A percentile compares a stretch with the other conserved stretches of the same genome.
These are phyloP conservation scores for Platismatia glauca DNA, from an alignment of 495 filamentous ascomycete species.

Conservation along the genomic window DNA sequence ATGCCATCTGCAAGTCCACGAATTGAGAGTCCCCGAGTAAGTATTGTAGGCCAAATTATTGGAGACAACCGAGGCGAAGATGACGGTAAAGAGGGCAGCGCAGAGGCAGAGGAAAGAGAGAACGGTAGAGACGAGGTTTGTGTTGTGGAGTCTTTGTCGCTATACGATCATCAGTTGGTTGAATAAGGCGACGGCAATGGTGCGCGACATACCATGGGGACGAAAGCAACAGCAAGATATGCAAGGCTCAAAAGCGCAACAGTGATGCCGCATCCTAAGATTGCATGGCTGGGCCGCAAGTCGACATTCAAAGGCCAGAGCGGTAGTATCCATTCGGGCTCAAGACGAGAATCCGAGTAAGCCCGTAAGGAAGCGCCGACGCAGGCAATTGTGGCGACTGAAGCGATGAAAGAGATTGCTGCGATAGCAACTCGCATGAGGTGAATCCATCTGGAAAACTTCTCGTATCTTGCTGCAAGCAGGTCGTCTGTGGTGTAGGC, in stretches of 20 bases:
- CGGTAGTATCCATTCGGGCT: conserved; percentile 33
- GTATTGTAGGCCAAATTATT: conserved; percentile 32
- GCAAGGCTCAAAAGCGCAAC: conserved; percentile 33
- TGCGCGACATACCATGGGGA: conserved; percentile 35
- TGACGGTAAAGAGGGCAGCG: conserved; percentile 33
- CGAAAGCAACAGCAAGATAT: conserved; percentile 35
- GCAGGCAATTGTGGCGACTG: conserved; percentile 36
- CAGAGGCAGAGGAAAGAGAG: conserved; percentile 34
- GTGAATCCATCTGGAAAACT: conserved; percentile 32
- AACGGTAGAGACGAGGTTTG: conserved; percentile 34
- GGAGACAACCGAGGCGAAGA: conserved; percentile 38
- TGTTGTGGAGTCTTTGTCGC: conserved; percentile 26
- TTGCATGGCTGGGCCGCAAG: conserved; percentile 36
- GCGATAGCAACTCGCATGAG: conserved; percentile 34
- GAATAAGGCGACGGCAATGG: background rate
- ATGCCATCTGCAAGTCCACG: conserved; percentile 48
- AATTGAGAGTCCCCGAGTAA: conserved; percentile 38
- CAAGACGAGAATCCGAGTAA: conserved; percentile 34
- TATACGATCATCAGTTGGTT: background rate
- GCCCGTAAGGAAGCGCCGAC: conserved; percentile 35
- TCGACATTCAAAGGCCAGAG: conserved; percentile 46
- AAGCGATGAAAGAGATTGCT: conserved; percentile 27
- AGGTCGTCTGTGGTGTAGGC: conserved; percentile 24
- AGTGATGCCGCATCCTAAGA: conserved; percentile 38
- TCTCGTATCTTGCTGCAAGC: conserved; percentile 29